Percentiles rank a stretch among this genome's conserved stretches.
These are phyloP conservation scores for Nosema muscidifuracis DNA, from an alignment of 371 early-diverging fungal genomes.

Conservation along the genomic window DNA sequence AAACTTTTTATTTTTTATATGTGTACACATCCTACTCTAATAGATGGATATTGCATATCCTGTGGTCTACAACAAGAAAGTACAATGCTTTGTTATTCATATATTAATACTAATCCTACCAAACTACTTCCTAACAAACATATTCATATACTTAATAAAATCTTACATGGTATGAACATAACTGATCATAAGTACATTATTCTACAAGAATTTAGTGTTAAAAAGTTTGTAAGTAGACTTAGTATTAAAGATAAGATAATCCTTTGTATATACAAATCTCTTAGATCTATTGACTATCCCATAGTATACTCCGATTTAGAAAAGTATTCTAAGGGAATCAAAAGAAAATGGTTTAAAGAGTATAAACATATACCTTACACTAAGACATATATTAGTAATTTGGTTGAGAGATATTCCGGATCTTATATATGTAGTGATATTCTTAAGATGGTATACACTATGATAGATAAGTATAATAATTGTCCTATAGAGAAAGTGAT, in stretches of 20 bases:
- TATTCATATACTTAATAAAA: neutral
- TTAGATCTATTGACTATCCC: neutral
- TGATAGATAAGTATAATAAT: neutral
- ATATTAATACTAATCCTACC: neutral
- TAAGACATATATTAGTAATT: neutral
- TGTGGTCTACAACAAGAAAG: neutral
- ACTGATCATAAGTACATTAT: neutral
- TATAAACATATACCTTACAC: neutral
- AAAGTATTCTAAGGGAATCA: neutral
- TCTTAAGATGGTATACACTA: neutral
- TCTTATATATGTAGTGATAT: no score
- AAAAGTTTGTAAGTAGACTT: neutral
- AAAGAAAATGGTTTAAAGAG: conserved; percentile 8
- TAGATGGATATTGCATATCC: neutral
- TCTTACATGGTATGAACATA: neutral
- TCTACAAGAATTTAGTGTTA: neutral
- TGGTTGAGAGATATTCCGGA: neutral
- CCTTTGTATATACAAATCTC: neutral
- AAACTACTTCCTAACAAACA: neutral
- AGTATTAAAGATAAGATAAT: neutral
- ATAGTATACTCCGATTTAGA: neutral
- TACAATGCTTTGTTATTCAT: neutral
- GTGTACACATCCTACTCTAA: neutral
- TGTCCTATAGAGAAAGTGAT: neutral
- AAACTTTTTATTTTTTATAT: no score